These are phyloP conservation scores for Hypoxylon lenormandii DNA, from an alignment of 495 filamentous ascomycete genomes.

Conservation along the genomic window DNA sequence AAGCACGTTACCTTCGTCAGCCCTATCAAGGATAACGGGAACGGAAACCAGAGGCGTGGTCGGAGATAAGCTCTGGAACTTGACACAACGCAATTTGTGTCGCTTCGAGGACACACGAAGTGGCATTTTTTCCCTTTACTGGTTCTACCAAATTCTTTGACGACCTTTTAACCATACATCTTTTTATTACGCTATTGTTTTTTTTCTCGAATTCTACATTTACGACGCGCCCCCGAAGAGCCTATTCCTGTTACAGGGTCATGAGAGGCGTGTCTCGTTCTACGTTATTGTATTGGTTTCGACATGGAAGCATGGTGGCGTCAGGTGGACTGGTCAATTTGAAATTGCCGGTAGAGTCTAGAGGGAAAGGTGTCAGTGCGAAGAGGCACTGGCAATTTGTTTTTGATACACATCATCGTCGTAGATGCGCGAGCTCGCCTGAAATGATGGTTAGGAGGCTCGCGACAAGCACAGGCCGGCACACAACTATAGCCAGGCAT, in stretches of 20 bases:
- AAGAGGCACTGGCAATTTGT: conserved; percentile 23
- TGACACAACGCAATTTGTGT: conserved; percentile 6
- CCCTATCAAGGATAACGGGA: conserved; percentile 51
- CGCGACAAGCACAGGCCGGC: conserved; percentile 10
- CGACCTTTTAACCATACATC: conserved; percentile 37
- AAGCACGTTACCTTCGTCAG: conserved; percentile 63
- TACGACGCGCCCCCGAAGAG: conserved; percentile 14
- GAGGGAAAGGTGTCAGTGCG: conserved; percentile 20
- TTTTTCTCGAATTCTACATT: conserved; percentile 25
- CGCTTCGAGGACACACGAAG: conserved; percentile 6
- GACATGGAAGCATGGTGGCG: conserved; percentile 38
- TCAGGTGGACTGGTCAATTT: conserved; percentile 48
- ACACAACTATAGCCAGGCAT: conserved; percentile 20
- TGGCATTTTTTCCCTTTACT: conserved; percentile 21
- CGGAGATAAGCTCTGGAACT: conserved; percentile 32
- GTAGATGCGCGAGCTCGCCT: conserved; percentile 26
- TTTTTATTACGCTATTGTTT: conserved; percentile 46
- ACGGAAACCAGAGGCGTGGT: conserved; percentile 50
- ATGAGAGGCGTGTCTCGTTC: conserved; percentile 19
- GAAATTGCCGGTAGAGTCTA: conserved; percentile 40
- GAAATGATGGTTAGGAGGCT: conserved; percentile 9
- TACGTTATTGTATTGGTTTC: conserved; percentile 27
- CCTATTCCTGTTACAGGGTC: conserved; percentile 19
- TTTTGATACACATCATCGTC: conserved; percentile 30
- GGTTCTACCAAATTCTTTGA: conserved; percentile 39